Evolutionary conservation across 148 eudicot species (phyloP).

Genomic region (Chenopodium formosanum): DNA sequence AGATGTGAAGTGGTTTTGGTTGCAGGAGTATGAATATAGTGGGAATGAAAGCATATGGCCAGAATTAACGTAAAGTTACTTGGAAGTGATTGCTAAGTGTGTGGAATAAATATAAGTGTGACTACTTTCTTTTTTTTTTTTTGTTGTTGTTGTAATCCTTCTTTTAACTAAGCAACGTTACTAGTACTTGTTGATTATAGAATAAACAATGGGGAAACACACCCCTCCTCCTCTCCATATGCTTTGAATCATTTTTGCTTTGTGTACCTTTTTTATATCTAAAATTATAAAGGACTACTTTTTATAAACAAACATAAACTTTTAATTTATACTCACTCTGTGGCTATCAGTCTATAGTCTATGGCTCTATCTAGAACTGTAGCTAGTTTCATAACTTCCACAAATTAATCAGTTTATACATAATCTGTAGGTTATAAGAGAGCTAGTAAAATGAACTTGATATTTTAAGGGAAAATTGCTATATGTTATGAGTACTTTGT

Average conservation of each 20-base stretch:
- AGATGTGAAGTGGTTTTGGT: neutral
- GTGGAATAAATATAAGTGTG: neutral
- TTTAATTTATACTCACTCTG: neutral
- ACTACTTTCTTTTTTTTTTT: neutral
- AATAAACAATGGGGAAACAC: neutral
- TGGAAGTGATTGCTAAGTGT: neutral
- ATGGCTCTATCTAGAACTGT: too few species aligned
- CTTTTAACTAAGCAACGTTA: neutral
- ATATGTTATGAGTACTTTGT: too few species aligned
- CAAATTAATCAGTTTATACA: too few species aligned
- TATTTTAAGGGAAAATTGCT: too few species aligned
- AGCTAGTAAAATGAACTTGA: too few species aligned
- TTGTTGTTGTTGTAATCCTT: neutral
- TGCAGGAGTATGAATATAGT: neutral
- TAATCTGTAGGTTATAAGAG: too few species aligned
- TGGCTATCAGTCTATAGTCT: neutral
- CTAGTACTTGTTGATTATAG: neutral
- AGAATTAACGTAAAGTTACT: neutral
- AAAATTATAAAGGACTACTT: too few species aligned
- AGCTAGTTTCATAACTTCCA: too few species aligned
- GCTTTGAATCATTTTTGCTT: neutral
- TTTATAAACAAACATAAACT: too few species aligned
- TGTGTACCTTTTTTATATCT: too few species aligned
- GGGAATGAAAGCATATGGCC: conserved; percentile 4
- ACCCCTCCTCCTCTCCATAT: neutral